phyloP scores from a whole-genome alignment of 2,329 filamentous ascomycete species.

The Leptographium procerum region DNA sequence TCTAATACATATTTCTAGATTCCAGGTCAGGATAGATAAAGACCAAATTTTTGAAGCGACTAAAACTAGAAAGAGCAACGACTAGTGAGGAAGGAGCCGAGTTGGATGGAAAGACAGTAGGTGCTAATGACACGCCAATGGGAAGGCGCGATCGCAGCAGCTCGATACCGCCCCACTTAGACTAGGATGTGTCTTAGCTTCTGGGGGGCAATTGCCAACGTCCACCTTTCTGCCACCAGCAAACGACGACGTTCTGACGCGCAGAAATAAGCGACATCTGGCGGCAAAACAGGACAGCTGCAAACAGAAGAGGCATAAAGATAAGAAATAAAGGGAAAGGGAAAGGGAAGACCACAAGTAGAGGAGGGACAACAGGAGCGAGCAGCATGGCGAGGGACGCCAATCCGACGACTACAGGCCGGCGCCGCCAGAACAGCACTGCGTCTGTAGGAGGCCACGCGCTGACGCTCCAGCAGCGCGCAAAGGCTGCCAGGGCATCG shows the following conservation, averaged over 20 bases:
- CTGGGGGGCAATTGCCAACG: neutral
- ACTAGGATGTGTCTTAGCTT: neutral
- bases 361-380: too few relatives aligned
- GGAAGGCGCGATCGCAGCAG: neutral
- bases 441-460: constrained; percentile 10
- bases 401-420: constrained; percentile 18
- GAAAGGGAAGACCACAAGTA: too few relatives aligned
- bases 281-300: neutral
- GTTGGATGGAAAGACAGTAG: neutral
- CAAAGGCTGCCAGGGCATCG: constrained; percentile 20
- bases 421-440: constrained; percentile 36
- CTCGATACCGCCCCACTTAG: neutral
- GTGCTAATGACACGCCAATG: neutral
- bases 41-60: too few relatives aligned
- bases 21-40: too few relatives aligned
- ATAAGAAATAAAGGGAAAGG: neutral
- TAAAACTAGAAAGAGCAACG: too few relatives aligned
- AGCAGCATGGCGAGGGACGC: constrained; percentile 27
- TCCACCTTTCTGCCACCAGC: neutral
- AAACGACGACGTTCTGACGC: neutral
- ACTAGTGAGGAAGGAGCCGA: neutral
- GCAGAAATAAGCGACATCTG: neutral
- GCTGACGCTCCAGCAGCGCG: constrained; percentile 25
- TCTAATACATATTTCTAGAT: too few relatives aligned
- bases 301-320: neutral